phyloP scores from a whole-genome alignment of 2,329 filamentous ascomycete genomes.

The Fusarium sp. region DNA sequence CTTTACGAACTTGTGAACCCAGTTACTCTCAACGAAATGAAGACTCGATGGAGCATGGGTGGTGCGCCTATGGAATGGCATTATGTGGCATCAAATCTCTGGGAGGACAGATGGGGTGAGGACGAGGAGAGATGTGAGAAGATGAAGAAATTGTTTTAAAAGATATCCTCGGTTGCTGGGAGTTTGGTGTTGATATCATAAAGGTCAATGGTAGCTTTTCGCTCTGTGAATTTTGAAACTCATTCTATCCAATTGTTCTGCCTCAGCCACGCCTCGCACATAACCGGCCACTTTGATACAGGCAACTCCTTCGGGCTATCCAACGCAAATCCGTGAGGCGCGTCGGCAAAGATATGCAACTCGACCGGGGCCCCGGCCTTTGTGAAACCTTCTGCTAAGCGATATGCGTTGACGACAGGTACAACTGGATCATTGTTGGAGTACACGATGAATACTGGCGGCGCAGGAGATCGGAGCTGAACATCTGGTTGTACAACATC shows the following conservation, averaged over 20 bases:
- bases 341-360: conserved; percentile 36
- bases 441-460: conserved; percentile 34
- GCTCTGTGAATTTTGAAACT: rapidly evolving
- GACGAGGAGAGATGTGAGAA: conserved; percentile 1
- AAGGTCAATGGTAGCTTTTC: rapidly evolving
- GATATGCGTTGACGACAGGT: conserved; percentile 34
- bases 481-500: conserved; percentile 33
- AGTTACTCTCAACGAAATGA: conserved; percentile 40
- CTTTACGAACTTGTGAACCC: conserved; percentile 37
- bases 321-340: conserved; percentile 35
- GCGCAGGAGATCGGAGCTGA: conserved; percentile 20
- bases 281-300: conserved; percentile 31
- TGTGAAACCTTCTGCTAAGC: conserved; percentile 26
- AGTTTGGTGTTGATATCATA: background rate
- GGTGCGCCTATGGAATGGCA: conserved; percentile 44
- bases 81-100: conserved; percentile 33
- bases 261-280: conserved; percentile 37
- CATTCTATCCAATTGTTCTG: conserved; percentile 22
- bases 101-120: conserved; percentile 39
- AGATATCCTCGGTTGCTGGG: background rate
- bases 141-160: background rate
- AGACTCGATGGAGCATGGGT: conserved; percentile 32
- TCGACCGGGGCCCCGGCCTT: conserved; percentile 24
- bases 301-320: conserved; percentile 26
- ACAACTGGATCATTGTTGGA: conserved; percentile 40